Evolutionary conservation across 257 asterid species (phyloP), one percentile per base, ranked within the genome.

Genomic region (Coffea eugenioides): DNA sequence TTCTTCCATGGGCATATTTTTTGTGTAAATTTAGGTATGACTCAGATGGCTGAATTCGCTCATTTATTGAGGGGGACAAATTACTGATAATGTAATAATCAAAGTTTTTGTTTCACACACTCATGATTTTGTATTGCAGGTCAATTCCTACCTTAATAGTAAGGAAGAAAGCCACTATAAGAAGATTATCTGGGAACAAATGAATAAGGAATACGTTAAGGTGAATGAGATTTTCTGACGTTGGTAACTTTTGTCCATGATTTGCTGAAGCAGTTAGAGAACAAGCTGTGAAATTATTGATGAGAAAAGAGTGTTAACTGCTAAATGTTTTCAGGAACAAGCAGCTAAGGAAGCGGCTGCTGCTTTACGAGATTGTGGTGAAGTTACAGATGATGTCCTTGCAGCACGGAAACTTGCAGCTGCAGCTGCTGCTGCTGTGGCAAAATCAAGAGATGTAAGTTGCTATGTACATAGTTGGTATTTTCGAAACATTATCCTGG

Each of bases 191-290:
- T 95, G 98, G 98, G 97, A 90, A 84, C 87, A 84, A 88, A 80
- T 92, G 90, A 93, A 93, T 84, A 90, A 82, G 86, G 99, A 95
- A 80, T 93, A 92, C 88, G 86, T 95, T 45, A 90, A 95, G 97
- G 97, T 94, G 87, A 78, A 75, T 82, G 76, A 61, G 69, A 67
- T 39, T 79, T 39, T 59, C 45, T 72, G 18, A 71, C 68, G 27
- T 68, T 45, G 43, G 25, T 45, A 10, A 8, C 49, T 46, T 48
- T 66, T 3, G 39, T 77, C 15, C 18, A 36, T 65, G 34, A 20
- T 45, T 77, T 49, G 39, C 67, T 3, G 5, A 14, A 39, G 2
- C 49, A 66, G 65, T 45, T 51, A 5, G 4, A 23, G 4, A 56
- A 52, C 70, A 66, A 52, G 71, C 73, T 54, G n/a, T 74, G 45